Evolutionary conservation across 805 yeast genomes (phyloP).

Genomic region (Soucietia sequanensis): DNA sequence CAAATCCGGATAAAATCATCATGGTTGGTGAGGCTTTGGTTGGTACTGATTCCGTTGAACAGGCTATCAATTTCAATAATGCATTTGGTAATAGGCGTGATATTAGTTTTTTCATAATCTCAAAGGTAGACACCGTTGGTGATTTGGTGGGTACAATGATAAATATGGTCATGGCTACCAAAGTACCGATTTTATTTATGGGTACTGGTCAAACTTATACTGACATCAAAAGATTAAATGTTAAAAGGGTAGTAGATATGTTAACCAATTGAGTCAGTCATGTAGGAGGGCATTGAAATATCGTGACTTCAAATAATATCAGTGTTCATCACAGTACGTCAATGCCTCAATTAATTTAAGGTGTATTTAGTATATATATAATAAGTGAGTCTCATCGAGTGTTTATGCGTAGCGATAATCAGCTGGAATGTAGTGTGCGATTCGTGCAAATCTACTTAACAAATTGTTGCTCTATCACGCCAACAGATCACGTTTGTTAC

Average conservation of each 20-base stretch:
- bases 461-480: no score
- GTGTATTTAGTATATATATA: no score
- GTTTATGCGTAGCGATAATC: no score
- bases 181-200: conserved; percentile 90
- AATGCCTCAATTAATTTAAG: no score
- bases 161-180: conserved; percentile 94
- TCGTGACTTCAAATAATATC: no score
- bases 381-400: no score
- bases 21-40: conserved; percentile 99
- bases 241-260: conserved; percentile 88
- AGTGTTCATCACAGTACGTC: no score
- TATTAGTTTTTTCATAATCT: conserved; percentile 86
- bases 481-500: no score
- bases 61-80: conserved; percentile 87
- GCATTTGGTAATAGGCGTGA: conserved; percentile 85
- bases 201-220: conserved; percentile 98
- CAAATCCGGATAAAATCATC: conserved; percentile 91
- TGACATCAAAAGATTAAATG: conserved; percentile 85
- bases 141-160: conserved; percentile 96
- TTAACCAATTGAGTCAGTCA: conserved; percentile 46
- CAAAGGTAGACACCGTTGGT: conserved; percentile 97
- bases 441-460: no score
- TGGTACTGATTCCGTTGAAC: conserved; percentile 96
- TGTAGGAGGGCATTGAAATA: no score
- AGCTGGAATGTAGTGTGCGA: no score